Percentiles rank a stretch among this genome's conserved stretches.
Evolutionary conservation across 78 protist species (phyloP).

Genomic region (Speleostelium caveatum): DNA sequence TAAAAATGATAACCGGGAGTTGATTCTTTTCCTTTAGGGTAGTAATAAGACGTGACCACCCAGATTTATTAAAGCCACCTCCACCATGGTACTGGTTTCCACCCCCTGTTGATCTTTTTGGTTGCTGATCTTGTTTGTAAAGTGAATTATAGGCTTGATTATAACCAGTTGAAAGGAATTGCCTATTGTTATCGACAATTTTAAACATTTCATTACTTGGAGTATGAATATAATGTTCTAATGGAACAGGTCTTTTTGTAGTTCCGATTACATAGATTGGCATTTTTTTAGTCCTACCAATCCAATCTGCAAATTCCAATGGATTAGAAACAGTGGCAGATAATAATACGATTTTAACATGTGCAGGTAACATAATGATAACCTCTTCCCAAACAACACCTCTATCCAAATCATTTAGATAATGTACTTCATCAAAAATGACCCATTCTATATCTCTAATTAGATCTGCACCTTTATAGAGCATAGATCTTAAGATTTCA

Average conservation of each 20-base stretch:
- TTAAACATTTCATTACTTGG: conserved; percentile 48
- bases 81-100: neutral
- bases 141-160: conserved; percentile 24
- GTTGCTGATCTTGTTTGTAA: neutral
- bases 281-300: conserved; percentile 87
- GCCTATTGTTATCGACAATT: conserved; percentile 62
- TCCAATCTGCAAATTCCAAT: conserved; percentile 96
- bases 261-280: conserved; percentile 90
- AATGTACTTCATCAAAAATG: conserved; percentile 97
- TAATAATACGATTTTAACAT: conserved; percentile 90
- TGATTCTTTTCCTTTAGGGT: conserved; percentile 64
- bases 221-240: conserved; percentile 88
- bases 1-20: conserved; percentile 90
- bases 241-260: conserved; percentile 94
- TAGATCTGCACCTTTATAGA: conserved; percentile 93
- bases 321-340: conserved; percentile 97
- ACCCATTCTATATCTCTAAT: conserved; percentile 95
- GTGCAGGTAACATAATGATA: conserved; percentile 93
- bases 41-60: conserved; percentile 76
- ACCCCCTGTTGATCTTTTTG: neutral
- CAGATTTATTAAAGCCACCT: conserved; percentile 3
- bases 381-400: conserved; percentile 99
- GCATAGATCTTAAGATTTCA: conserved; percentile 93
- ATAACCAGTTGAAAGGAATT: conserved; percentile 35
- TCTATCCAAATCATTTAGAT: conserved; percentile 88